Evolutionary conservation across 495 filamentous ascomycete genomes (phyloP), one percentile per base, ranked within the genome.

Genomic region (Hypoxylon lenormandii): DNA sequence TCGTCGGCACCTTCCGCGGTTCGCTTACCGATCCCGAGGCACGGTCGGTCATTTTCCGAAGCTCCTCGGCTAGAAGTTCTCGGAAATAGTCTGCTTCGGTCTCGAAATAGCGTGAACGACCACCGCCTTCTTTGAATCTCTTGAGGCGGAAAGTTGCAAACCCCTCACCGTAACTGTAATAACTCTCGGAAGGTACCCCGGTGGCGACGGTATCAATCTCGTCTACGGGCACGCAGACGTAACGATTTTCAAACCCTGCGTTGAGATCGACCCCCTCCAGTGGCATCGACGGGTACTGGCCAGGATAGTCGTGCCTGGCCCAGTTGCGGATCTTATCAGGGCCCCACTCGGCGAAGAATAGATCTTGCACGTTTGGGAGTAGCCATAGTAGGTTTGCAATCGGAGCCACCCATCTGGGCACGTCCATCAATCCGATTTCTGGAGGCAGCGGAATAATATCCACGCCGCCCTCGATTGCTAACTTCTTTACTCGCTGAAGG

Each of bases 401-500:
- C 0, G 38, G n/a, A 12, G 12, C n/a, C 38, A 3, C 15, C 38
- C n/a, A 16, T 42, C 12, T 16, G 12, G 38, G n/a, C 4, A 15
- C 1, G 38, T 15, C 36, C 36, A 10, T 7, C 36, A n/a, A 7
- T n/a, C 1, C 6, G 10, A n/a, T n/a, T 38, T 38, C 13, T 10
- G 13, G 13, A n/a, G n/a, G 11, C 13, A 1, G 3, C 38, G n/a
- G n/a, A 8, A 36, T 19, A 26, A 26, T 2, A 5, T 2, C 2
- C 23, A 26, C 5, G 23, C 47, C 47, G 5, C 10, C 15, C n/a
- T 3, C n/a, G 6, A 46, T 5, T 26, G 59, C 59, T 12, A 62
- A 26, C 18, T 18, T 62, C 26, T 45, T 46, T 5, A 62, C 48
- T 16, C 49, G 48, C 22, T 12, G 37, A 23, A 62, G 26, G 18